Evolutionary conservation across 768 basidiomycete species (phyloP).

Genomic region (Hygrocybe punicea): DNA sequence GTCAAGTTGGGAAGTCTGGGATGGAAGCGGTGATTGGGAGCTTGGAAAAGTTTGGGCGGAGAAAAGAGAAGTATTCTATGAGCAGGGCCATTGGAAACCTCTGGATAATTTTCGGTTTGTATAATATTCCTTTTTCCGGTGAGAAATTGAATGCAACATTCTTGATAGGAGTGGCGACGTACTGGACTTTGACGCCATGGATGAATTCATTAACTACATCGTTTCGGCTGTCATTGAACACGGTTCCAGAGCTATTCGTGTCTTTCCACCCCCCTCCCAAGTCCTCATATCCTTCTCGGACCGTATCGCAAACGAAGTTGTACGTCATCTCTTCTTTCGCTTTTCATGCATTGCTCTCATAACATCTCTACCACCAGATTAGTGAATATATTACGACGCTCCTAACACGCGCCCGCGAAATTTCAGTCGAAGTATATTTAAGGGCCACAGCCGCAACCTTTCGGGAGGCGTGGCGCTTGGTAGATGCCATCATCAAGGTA

Average conservation of each 20-base stretch:
- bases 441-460: conserved; percentile 89
- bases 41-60: conserved; percentile 95
- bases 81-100: conserved; percentile 74
- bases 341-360: conserved; percentile 1
- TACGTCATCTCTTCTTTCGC: conserved; percentile 33
- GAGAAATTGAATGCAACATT: conserved; percentile 5
- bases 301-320: conserved; percentile 80
- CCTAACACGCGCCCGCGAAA: conserved; percentile 70
- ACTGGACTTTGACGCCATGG: conserved; percentile 91
- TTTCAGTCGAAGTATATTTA: conserved; percentile 69
- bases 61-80: conserved; percentile 91
- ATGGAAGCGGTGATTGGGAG: conserved; percentile 70
- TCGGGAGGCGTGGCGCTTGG: conserved; percentile 82
- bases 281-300: conserved; percentile 83
- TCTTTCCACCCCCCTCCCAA: conserved; percentile 78
- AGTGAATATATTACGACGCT: conserved; percentile 83
- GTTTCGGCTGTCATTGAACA: conserved; percentile 65
- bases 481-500: conserved; percentile 67
- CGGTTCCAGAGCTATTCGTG: conserved; percentile 74
- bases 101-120: conserved; percentile 77
- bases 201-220: conserved; percentile 75
- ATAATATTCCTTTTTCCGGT: conserved; percentile 2
- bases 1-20: conserved; percentile 84
- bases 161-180: conserved; percentile 36
- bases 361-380: conserved; percentile 46